Evolutionary conservation across 2,329 filamentous ascomycete genomes (phyloP).

Genomic region (Penicillium occitanis): DNA sequence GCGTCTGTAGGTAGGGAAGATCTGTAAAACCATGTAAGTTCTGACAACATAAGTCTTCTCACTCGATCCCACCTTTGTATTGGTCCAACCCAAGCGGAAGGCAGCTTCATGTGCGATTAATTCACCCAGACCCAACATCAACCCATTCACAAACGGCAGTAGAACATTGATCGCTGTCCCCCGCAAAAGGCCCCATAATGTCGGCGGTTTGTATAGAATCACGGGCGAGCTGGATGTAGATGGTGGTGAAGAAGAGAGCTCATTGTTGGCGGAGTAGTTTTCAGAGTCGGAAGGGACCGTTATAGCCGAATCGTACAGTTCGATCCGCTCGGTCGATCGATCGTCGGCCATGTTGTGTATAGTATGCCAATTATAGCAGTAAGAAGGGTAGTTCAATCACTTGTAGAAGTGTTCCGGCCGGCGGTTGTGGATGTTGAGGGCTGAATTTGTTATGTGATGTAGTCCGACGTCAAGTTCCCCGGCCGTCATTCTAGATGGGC

Average conservation of each 20-base stretch:
- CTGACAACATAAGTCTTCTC: too few species aligned
- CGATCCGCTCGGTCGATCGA: conserved; percentile 32
- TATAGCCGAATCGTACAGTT: conserved; percentile 45
- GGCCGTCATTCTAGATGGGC: background rate
- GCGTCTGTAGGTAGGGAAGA: conserved; percentile 62
- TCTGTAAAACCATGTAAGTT: conserved; percentile 37
- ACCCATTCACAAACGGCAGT: conserved; percentile 90
- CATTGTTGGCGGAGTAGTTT: conserved; percentile 46
- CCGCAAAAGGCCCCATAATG: conserved; percentile 78
- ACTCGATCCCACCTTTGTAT: conserved; percentile 65
- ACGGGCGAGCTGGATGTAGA: conserved; percentile 41
- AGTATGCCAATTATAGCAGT: background rate
- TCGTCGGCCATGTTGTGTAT: conserved; percentile 36
- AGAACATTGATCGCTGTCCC: conserved; percentile 95
- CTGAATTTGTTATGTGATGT: conserved; percentile 4
- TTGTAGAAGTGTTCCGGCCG: background rate
- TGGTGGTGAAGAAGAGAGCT: conserved; percentile 35
- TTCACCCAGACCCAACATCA: conserved; percentile 98
- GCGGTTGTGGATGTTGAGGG: conserved; percentile 17
- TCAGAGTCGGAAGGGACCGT: conserved; percentile 52
- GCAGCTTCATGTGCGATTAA: conserved; percentile 94
- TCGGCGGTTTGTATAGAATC: conserved; percentile 80
- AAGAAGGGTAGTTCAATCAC: background rate
- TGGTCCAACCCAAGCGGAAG: conserved; percentile 88
- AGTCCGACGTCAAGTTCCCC: conserved; percentile 9